Percentiles rank a stretch among this genome's conserved stretches.
Conservation (phyloP, 108 stramenopile genomes). For the Pseudonitzschia delicatissima region DNA sequence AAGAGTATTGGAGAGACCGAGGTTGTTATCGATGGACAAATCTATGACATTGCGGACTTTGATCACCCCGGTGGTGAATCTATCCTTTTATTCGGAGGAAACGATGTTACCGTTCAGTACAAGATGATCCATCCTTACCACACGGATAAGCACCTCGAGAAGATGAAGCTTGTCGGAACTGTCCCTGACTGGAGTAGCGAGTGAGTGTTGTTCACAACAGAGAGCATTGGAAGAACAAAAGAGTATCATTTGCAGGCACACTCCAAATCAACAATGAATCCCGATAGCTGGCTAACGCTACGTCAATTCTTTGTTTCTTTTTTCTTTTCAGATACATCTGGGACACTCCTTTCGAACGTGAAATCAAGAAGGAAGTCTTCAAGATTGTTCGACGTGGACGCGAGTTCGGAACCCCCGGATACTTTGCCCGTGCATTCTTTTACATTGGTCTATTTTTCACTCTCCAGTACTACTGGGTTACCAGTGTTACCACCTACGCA, state of each 20-base stretch:
- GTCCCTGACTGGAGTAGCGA: slow-evolving; percentile 58
- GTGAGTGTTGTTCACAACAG: slow-evolving; percentile 53
- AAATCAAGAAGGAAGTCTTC: slow-evolving; percentile 85
- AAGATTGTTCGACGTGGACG: slow-evolving; percentile 82
- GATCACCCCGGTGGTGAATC: slow-evolving; percentile 84
- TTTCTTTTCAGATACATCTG: slow-evolving; percentile 65
- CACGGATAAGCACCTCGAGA: slow-evolving; percentile 80
- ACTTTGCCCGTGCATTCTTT: slow-evolving; percentile 60
- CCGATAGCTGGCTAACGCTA: neutral
- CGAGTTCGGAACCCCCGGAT: slow-evolving; percentile 83
- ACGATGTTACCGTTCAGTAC: slow-evolving; percentile 87
- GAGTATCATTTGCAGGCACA: neutral
- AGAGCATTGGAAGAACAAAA: neutral
- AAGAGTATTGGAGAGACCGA: slow-evolving; percentile 46
- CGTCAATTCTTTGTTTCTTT: neutral
- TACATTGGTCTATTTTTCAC: slow-evolving; percentile 70
- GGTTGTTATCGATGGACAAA: slow-evolving; percentile 70
- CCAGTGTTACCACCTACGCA: slow-evolving; percentile 40
- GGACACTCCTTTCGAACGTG: slow-evolving; percentile 80
- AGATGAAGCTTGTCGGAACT: slow-evolving; percentile 75
- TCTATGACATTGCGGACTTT: slow-evolving; percentile 76
- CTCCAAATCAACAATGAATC: neutral
- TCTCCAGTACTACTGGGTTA: slow-evolving; percentile 62
- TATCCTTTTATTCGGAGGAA: slow-evolving; percentile 82
- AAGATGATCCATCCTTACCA: slow-evolving; percentile 92